Evolutionary conservation across 148 eudicot genomes (phyloP).

Genomic region (Persicaria maculosa): DNA sequence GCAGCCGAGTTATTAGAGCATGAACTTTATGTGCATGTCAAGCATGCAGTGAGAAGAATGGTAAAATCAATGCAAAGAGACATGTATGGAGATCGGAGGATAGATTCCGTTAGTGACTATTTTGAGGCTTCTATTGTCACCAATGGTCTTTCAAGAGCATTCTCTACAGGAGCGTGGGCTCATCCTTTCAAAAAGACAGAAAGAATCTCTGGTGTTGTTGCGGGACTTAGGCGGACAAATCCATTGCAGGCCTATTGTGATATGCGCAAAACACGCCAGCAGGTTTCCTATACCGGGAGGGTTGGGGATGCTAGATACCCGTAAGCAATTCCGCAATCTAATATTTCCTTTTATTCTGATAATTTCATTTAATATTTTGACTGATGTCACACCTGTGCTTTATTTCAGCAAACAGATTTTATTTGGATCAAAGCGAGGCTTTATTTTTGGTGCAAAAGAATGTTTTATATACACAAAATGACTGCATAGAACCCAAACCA

Average conservation of each 20-base stretch:
- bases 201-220: conserved; percentile 74
- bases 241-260: conserved; percentile 75
- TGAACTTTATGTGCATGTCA: conserved; percentile 69
- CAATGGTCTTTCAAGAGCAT: conserved; percentile 84
- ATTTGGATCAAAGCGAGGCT: neutral
- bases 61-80: conserved; percentile 80
- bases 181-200: conserved; percentile 76
- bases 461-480: neutral
- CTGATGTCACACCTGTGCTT: neutral
- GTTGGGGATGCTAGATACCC: conserved; percentile 99
- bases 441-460: neutral
- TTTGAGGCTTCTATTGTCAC: conserved; percentile 82
- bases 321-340: conserved; percentile 38
- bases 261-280: conserved; percentile 88
- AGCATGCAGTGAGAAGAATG: conserved; percentile 93
- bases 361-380: neutral
- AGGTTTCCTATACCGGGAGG: conserved; percentile 77
- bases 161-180: conserved; percentile 83
- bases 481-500: neutral
- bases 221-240: conserved; percentile 78
- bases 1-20: conserved; percentile 80
- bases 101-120: conserved; percentile 59
- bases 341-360: neutral
- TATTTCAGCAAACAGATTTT: neutral
- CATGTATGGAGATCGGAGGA: conserved; percentile 63